Evolutionary conservation across 192 early-diverging fungal species (phyloP).

Genomic region (Dissophora globulifera): DNA sequence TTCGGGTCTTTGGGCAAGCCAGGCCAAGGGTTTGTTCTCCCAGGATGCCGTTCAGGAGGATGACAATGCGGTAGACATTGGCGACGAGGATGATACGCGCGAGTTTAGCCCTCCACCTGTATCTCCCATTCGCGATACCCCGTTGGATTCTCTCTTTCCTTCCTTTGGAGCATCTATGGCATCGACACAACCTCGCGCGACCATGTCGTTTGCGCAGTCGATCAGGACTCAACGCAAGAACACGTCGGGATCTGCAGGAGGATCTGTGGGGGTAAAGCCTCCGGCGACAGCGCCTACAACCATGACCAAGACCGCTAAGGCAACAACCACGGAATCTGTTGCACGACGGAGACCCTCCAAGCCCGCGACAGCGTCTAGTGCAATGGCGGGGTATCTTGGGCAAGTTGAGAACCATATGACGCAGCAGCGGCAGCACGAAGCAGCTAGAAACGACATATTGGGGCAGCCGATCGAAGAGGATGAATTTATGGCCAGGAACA

Average conservation of each 20-base stretch:
- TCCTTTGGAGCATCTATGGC: neutral
- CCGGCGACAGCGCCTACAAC: too few species aligned
- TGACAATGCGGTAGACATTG: neutral
- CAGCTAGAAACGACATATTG: neutral
- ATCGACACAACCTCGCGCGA: too few species aligned
- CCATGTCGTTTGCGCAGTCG: too few species aligned
- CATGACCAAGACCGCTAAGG: too few species aligned
- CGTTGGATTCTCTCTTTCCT: neutral
- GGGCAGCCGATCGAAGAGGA: slow-evolving; percentile 12
- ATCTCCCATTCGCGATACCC: slow-evolving; percentile 22
- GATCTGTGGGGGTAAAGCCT: too few species aligned
- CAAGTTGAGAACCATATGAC: too few species aligned
- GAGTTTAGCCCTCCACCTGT: slow-evolving; percentile 40
- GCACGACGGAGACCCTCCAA: too few species aligned
- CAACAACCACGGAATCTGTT: too few species aligned
- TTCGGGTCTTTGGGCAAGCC: slow-evolving; percentile 2
- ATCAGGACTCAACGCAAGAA: too few species aligned
- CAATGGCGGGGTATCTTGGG: too few species aligned
- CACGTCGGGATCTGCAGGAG: too few species aligned
- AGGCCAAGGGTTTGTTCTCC: neutral
- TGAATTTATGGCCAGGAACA: neutral
- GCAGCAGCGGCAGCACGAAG: slow-evolving; percentile 2
- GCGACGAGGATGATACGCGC: slow-evolving; percentile 21
- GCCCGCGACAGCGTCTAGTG: too few species aligned
- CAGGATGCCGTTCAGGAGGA: neutral